Evolutionary conservation across 2,329 filamentous ascomycete genomes (phyloP), one percentile per base, ranked within the genome.

Genomic region (Penicillium frequentans): DNA sequence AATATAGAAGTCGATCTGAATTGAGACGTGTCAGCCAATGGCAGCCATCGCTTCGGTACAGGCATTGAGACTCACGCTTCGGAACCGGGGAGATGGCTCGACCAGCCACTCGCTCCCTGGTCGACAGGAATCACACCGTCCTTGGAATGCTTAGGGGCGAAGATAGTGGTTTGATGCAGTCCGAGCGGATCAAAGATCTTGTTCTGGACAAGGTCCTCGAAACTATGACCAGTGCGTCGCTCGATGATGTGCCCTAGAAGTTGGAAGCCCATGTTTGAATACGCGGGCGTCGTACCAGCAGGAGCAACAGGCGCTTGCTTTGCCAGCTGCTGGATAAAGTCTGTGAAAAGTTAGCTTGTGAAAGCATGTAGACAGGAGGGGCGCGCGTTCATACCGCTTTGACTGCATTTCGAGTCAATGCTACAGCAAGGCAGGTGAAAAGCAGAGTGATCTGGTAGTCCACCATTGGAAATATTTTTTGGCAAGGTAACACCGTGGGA

Each of bases 251-350:
- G 73, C 10, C 68, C 65, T 1, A 78, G 65, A n/a, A 78, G 66
- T 3, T 71, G 68, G 54, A 72, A 78, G 2, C 70, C 74, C 16
- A 74, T 64, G 43, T 78, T 75, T 0, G 75, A 77, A 33, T 78
- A 79, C 0, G 68, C 62, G 1, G 75, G 74, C 0, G 75, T 77
- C 19, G 13, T 19, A 11, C 59, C 59, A 26, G 54, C 13, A 27
- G 47, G 35, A 3, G 65, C 67, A 16, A 68, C 74, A 0, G 74
- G 68, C 1, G 68, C 59, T 33, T 70, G 72, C 0, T 71, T 69
- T 0, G 74, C 73, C 7, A 74, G 63, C 2, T 69, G 49, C n/a
- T 54, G 62, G n/a, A 59, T 56, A 3, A 74, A 59, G 2, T 68
- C 48, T 62, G 42, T 31, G 24, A 23, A 55, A 11, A 27, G 14